Base-by-base conservation (phyloP, 1,284 basidiomycete species). In the Ustilago lituana region DNA sequence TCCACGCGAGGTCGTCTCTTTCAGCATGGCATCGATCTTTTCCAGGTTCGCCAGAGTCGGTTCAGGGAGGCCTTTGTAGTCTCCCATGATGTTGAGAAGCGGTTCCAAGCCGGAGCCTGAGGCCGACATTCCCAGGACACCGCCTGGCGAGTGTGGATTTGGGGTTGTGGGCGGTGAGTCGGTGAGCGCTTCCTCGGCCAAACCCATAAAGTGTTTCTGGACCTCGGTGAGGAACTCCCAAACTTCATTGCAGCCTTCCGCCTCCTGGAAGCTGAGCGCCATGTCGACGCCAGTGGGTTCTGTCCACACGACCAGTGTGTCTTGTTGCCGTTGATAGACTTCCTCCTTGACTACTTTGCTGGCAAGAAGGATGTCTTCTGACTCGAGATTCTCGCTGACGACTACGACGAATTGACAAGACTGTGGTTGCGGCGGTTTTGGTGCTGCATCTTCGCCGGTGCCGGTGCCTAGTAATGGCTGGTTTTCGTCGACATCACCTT, bases 281-380 rank as follows among this genome's bases (percentile, higher is more conserved):
- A 96, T 94, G 83, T 98, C 95, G 22, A 90, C 89, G 22, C 93
- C 92, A 70, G 93, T 90, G 0, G 91, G 92, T 82, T 98, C 95
- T 1, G 95, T 98, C 95, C 95, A 99, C 12, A 98, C 95, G 67
- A 99, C 97, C 40, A 99, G 87, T 2, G 96, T 99, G 73, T 98
- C 95, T 37, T 81, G 79, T 54, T 82, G 80, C 17, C 79, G 64
- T 37, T 81, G 80, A 37, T 82, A 82, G 39, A 82, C 79, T 43
- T 82, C 80, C 40, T 82, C 80, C 35, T 74, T 73, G 35, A 77
- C 77, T 2, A 82, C 80, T 15, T 73, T 69, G 49, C 74, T 74
- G 0, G 73, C 63, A 5, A 82, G 67, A 8, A 82, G 57, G 20
- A 78, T 63, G 32, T 82, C 78, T 26, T 80, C 79, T n/a, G 70